phyloP scores from a whole-genome alignment of 306 rosid genomes.

The Trifolium fragiferum region DNA sequence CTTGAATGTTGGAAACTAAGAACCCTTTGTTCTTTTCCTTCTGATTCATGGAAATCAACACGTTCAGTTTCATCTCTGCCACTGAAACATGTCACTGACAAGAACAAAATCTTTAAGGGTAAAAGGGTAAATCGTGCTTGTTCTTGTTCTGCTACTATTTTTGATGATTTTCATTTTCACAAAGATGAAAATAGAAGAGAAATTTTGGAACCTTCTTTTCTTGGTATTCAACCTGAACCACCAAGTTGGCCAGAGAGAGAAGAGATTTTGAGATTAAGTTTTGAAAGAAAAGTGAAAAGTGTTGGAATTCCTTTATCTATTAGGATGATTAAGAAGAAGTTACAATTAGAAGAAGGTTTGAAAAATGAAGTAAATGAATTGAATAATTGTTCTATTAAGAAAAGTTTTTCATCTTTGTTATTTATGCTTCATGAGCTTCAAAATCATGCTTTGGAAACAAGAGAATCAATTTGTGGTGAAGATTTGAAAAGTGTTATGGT shows the following conservation, averaged over 20 bases:
- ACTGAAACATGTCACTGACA: conserved; percentile 36
- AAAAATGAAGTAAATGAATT: conserved; percentile 45
- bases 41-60: conserved; percentile 37
- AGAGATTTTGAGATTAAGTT: conserved; percentile 46
- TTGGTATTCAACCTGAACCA: conserved; percentile 65
- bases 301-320: conserved; percentile 65
- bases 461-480: conserved; percentile 58
- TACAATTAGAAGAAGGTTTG: conserved; percentile 43
- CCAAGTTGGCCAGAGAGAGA: conserved; percentile 70
- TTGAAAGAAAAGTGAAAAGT: conserved; percentile 56
- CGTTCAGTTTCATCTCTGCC: conserved; percentile 36
- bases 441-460: conserved; percentile 59
- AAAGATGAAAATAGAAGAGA: conserved; percentile 40
- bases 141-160: conserved; percentile 41
- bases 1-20: conserved; percentile 45
- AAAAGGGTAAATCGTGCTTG: conserved; percentile 40
- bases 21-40: conserved; percentile 37
- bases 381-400: conserved; percentile 56
- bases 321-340: conserved; percentile 69
- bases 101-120: conserved; percentile 35
- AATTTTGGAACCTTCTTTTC: conserved; percentile 54
- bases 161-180: conserved; percentile 43
- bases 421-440: conserved; percentile 69
- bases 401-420: conserved; percentile 65
- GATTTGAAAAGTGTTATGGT: conserved; percentile 57